phyloP scores from a whole-genome alignment of 2,329 filamentous ascomycete species.

The Nothophaeocryptopus gaeumannii region DNA sequence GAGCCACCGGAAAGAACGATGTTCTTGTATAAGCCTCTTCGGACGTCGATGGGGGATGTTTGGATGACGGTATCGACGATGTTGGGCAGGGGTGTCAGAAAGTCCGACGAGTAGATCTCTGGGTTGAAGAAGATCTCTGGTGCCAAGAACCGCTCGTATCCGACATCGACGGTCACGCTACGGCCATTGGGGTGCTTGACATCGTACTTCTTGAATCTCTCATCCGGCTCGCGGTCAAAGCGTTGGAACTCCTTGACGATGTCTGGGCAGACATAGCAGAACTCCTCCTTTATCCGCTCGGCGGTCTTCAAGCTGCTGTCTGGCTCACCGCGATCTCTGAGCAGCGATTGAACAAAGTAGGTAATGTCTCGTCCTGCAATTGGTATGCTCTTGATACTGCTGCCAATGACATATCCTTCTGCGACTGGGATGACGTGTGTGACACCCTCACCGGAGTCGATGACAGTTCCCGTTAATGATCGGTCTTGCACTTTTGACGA shows the following conservation, averaged over 20 bases:
- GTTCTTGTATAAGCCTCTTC: slow-evolving; percentile 97
- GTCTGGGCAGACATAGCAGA: slow-evolving; percentile 97
- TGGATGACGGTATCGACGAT: slow-evolving; percentile 98
- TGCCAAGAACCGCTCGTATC: slow-evolving; percentile 95
- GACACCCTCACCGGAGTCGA: slow-evolving; percentile 97
- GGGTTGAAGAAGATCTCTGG: slow-evolving; percentile 99
- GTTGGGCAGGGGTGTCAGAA: slow-evolving; percentile 87
- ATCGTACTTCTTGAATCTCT: slow-evolving; percentile 84
- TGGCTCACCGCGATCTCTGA: slow-evolving; percentile 92
- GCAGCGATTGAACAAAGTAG: slow-evolving; percentile 94
- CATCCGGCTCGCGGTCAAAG: slow-evolving; percentile 83
- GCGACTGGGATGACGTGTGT: slow-evolving; percentile 98
- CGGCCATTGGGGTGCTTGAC: slow-evolving; percentile 83
- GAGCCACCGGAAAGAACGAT: slow-evolving; percentile 97
- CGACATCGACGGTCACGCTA: slow-evolving; percentile 82
- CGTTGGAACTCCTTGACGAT: slow-evolving; percentile 97
- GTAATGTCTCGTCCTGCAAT: slow-evolving; percentile 98
- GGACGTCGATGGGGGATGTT: slow-evolving; percentile 94
- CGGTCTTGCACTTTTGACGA: slow-evolving; percentile 96
- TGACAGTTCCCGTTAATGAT: slow-evolving; percentile 93
- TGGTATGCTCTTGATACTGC: slow-evolving; percentile 97
- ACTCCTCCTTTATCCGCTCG: slow-evolving; percentile 97
- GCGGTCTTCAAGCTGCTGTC: slow-evolving; percentile 97
- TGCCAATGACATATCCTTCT: slow-evolving; percentile 97
- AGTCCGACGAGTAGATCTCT: slow-evolving; percentile 98